Conservation (phyloP, 2,329 filamentous ascomycete genomes). For the Fusarium nanum region DNA sequence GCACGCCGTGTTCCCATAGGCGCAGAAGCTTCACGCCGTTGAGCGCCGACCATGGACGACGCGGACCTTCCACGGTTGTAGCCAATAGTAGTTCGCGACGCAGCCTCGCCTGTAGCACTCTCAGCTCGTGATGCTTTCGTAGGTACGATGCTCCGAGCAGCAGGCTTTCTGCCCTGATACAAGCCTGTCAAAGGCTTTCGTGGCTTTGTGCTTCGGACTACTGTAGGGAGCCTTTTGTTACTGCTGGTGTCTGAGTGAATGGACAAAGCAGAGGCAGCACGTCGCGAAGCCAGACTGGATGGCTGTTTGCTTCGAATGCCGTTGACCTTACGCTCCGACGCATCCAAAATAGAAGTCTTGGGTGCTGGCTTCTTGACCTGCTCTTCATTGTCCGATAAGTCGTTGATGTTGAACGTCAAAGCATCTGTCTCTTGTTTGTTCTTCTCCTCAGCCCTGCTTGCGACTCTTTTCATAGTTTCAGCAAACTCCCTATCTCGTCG, state of each 20-base stretch:
- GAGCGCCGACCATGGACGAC: constrained; percentile 58
- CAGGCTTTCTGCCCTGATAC: constrained; percentile 46
- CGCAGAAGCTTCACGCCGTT: constrained; percentile 30
- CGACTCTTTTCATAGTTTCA: constrained; percentile 61
- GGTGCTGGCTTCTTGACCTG: constrained; percentile 7
- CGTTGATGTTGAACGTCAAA: constrained; percentile 67
- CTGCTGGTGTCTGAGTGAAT: constrained; percentile 49
- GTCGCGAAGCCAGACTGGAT: constrained; percentile 57
- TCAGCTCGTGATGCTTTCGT: constrained; percentile 64
- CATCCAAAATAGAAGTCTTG: constrained; percentile 6
- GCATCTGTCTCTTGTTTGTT: constrained; percentile 75
- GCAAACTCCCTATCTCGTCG: constrained; percentile 71
- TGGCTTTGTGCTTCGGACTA: constrained; percentile 26
- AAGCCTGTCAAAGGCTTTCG: constrained; percentile 49
- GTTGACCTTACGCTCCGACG: constrained; percentile 12
- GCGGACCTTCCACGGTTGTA: constrained; percentile 80
- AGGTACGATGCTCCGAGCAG: constrained; percentile 54
- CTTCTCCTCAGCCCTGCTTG: constrained; percentile 71
- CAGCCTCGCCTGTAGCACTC: constrained; percentile 70
- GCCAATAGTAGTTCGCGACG: constrained; percentile 84
- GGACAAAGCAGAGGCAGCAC: constrained; percentile 65
- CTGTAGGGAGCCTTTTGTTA: constrained; percentile 10
- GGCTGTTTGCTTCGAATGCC: constrained; percentile 36
- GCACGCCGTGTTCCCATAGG: constrained; percentile 24
- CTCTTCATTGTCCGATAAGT: constrained; percentile 58